phyloP scores from a whole-genome alignment of 805 yeast species.

The Wickerhamia fluorescens region DNA sequence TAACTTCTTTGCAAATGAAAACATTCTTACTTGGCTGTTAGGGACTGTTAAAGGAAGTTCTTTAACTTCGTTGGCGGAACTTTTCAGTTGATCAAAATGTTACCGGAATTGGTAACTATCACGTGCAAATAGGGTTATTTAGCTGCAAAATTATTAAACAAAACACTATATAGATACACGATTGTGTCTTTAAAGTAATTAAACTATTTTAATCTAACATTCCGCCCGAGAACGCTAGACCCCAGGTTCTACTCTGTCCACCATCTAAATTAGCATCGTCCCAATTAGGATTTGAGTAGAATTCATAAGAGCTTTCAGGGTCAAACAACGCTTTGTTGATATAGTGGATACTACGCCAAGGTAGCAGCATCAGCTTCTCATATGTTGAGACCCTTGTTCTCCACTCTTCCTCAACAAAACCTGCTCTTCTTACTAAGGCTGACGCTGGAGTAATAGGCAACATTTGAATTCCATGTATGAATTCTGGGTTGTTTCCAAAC shows the following conservation, averaged over 20 bases:
- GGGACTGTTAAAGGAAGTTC: not conserved
- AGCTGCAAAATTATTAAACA: too few relatives aligned
- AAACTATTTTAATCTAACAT: too few relatives aligned
- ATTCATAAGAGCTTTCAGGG: slow-evolving; percentile 33
- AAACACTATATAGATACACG: slow-evolving; percentile 2
- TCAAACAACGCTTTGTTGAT: slow-evolving; percentile 40
- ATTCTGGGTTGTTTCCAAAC: slow-evolving; percentile 15
- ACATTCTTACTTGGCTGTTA: slow-evolving; percentile 27
- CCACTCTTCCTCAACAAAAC: slow-evolving; percentile 19
- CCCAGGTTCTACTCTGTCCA: slow-evolving; percentile 61
- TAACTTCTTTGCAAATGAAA: slow-evolving; percentile 37
- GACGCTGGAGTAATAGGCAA: slow-evolving; percentile 20
- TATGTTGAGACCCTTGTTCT: slow-evolving; percentile 17
- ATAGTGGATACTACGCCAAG: slow-evolving; percentile 57
- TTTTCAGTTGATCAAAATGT: too few relatives aligned
- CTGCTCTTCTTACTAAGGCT: slow-evolving; percentile 12
- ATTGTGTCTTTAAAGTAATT: slow-evolving; percentile 6
- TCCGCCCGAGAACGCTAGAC: slow-evolving; percentile 54
- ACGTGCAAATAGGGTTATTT: too few relatives aligned
- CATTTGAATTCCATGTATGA: slow-evolving; percentile 21
- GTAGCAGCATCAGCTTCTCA: slow-evolving; percentile 38
- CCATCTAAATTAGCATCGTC: slow-evolving; percentile 41
- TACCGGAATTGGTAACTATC: too few relatives aligned
- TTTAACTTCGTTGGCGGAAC: too few relatives aligned
- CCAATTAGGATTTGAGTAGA: slow-evolving; percentile 30